Evolutionary conservation across 768 basidiomycete species (phyloP), one percentile per base, ranked within the genome.

Genomic region (Calocera cornea): DNA sequence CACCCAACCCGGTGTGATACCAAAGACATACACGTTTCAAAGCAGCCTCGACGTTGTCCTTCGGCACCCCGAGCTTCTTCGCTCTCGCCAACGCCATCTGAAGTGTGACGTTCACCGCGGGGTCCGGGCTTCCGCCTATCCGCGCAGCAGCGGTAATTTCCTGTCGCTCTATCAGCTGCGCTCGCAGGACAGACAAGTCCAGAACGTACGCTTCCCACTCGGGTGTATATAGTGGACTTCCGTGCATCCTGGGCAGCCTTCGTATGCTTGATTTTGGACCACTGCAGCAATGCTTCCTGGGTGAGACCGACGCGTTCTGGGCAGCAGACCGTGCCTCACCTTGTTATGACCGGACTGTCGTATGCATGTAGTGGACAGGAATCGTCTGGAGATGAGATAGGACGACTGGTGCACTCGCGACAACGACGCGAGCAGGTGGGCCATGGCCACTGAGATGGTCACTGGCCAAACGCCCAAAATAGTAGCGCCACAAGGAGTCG

Each of bases 31-130:
- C 54, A 7, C 64, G 31, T 31, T 38, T 34, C 17, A 64, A 41
- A 36, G 64, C 64, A 34, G 64, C n/a, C 34, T 34, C 64, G 22
- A 64, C 31, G 64, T 64, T 64, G 36, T 64, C 64, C 64, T 40
- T 64, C n/a, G 64, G 64, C 10, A 64, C 38, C 11, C 38, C 38
- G 12, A 34, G n/a, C 24, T 40, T 34, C 64, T 64, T 64, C 19
- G 64, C 64, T n/a, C 36, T 64, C 3, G 34, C 34, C n/a, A 64
- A 24, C 16, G 24, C 36, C 16, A 36, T 31, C 64, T 34, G 34
- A 11, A 64, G 64, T 3, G 34, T 16, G 38, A 41, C 64, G 34
- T 64, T 64, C 2, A 41, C 11, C 36, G 5, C 34, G 11, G 64
- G 64, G 36, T 64, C 38, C 10, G 64, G 7, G 64, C 22, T 36